phyloP scores from a whole-genome alignment of 495 filamentous ascomycete species.

The Wilcoxina mikolae region DNA sequence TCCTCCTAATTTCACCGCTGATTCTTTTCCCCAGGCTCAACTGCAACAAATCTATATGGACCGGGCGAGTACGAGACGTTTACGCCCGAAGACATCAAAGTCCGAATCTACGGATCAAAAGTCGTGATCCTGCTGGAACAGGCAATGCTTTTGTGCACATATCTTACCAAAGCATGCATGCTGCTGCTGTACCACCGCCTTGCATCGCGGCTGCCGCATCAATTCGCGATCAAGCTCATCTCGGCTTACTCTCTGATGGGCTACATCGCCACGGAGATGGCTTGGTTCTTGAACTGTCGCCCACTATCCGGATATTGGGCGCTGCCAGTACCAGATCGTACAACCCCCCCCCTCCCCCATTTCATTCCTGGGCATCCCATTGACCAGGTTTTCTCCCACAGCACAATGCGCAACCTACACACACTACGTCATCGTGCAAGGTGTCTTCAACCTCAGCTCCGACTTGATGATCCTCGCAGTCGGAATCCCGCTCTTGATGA shows the following conservation, averaged over 20 bases:
- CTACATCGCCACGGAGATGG: conserved; percentile 30
- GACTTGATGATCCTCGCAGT: conserved; percentile 37
- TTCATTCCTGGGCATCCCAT: neutral
- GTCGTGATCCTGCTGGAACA: conserved; percentile 36
- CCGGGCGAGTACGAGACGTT: conserved; percentile 38
- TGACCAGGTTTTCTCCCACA: conserved; percentile 3
- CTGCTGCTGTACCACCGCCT: conserved; percentile 38
- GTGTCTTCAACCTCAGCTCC: conserved; percentile 38
- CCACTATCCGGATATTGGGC: conserved; percentile 34
- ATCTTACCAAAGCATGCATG: conserved; percentile 39
- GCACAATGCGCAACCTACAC: conserved; percentile 37
- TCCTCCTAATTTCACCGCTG: too few relatives aligned
- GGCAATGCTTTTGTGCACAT: conserved; percentile 38
- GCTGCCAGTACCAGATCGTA: conserved; percentile 30
- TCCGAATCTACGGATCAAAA: conserved; percentile 41
- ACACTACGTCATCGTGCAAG: conserved; percentile 36
- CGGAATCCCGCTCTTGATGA: conserved; percentile 33
- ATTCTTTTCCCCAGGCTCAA: conserved; percentile 30
- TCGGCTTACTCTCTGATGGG: conserved; percentile 28
- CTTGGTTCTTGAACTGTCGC: conserved; percentile 32
- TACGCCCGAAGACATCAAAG: conserved; percentile 34
- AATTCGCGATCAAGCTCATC: conserved; percentile 28
- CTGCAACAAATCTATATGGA: conserved; percentile 45
- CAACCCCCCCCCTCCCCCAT: neutral
- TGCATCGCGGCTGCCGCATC: conserved; percentile 30